Base-by-base conservation (phyloP, 768 basidiomycete genomes). In the Gymnopilus dilepis region DNA sequence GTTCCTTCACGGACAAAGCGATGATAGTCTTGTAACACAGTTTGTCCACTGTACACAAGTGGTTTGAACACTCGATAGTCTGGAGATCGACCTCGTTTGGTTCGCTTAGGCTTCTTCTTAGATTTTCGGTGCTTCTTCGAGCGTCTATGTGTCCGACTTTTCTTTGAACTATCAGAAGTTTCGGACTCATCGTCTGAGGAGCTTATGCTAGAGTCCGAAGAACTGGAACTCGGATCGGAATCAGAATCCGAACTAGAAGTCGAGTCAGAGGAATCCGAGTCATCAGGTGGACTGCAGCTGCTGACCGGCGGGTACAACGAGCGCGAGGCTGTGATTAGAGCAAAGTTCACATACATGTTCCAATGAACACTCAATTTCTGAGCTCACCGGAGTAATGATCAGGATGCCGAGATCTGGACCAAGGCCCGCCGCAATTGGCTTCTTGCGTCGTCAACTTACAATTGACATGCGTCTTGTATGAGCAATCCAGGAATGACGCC, bases 41-140 rank as follows among this genome's bases (percentile, higher is more conserved):
- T 55, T 3, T 22, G n/a, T 0, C 72, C 65, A 61, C 68, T 52
- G 58, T 73, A 73, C 3, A 65, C 57, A 15, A 63, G 50, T 56
- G 0, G 69, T 66, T 21, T 64, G 38, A 37, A 67, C 65, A 12
- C 65, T 61, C 40, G 68, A 66, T 1, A 68, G 24, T 43, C 21
- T 9, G n/a, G n/a, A 21, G 37, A 26, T 57, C n/a, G 34, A 26
- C 45, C 21, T 5, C 21, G 43, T 22, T 45, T 45, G 12, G 19
- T 11, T 22, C 21, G 19, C 17, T 12, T n/a, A 24, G 43, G 12
- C 24, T 21, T 45, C 22, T 24, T 45, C 43, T 45, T 45, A 21
- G 40, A 43, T 41, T 19, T 56, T 6, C 40, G 3, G 19, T 21
- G 37, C 8, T 33, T 45, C 17, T 37, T 55, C 8, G 38, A 50